Evolutionary conservation across 176 grass and related monocot genomes (phyloP), one percentile per base, ranked within the genome.

Genomic region (Musa beccarii): DNA sequence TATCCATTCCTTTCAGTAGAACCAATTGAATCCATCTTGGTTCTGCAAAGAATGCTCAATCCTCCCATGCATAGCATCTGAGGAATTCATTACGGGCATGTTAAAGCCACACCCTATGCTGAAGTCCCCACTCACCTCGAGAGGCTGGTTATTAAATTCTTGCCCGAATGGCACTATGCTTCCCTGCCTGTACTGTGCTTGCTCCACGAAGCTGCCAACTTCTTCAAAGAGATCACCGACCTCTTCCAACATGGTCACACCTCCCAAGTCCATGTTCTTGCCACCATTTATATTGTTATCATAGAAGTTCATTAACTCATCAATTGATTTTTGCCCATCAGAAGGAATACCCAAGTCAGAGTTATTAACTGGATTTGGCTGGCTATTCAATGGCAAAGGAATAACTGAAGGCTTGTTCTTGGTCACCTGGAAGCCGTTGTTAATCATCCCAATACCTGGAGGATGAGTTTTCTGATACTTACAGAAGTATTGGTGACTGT

Each of bases 281-380:
- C 16, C 21, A 11, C 17, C 13, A 70, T 49, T 51, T 10, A 70
- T 70, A 52, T 51, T 70, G 20, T 49, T 70, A 9, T 51, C 68
- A 70, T 70, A 70, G 68, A 70, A 70, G 17, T 51, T 22, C 68
- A 70, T 52, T 52, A 70, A 52, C 9, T 52, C 68, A 11, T 70
- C 43, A 12, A 70, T 70, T 70, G 68, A 70, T 51, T 70, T 70
- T 70, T 70, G 68, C 26, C 68, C 90, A 63, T 89, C 81, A 23
- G 78, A 25, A 63, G 90, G 84, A 11, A 92, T 16, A 29, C 82
- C 77, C 54, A 86, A 85, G 69, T 82, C 84, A 14, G 86, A 49
- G 1, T 73, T 67, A 16, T 57, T 52, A 72, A 85, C 66, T 13
- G 77, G 83, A 75, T 59, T 80, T 34, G 51, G 51, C 51, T 56